A percentile compares a stretch with the other conserved stretches of the same genome.
Evolutionary conservation across 495 filamentous ascomycete genomes (phyloP).

Genomic region (Podospora anserina): DNA sequence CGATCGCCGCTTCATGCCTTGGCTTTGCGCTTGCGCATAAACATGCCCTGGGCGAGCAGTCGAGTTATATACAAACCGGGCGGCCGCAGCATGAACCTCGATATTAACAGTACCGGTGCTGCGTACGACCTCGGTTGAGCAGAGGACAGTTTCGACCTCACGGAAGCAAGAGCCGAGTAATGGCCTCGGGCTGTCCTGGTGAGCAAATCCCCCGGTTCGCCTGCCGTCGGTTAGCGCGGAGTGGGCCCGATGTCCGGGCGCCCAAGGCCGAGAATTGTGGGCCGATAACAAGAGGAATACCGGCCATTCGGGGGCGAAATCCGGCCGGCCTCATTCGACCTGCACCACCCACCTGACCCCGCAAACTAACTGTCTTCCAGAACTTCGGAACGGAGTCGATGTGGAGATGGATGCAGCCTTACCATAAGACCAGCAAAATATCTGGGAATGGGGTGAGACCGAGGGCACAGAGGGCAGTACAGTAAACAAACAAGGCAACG

Average conservation of each 20-base stretch:
- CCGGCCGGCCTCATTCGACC: neutral
- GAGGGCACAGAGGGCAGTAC: no score
- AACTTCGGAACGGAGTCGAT: neutral
- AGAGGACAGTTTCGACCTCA: neutral
- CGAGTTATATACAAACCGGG: neutral
- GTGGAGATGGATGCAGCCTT: neutral
- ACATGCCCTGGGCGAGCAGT: neutral
- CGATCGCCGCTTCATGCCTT: conserved; percentile 1
- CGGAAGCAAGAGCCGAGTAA: neutral
- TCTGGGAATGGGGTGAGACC: neutral
- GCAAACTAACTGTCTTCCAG: neutral
- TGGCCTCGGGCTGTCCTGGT: neutral
- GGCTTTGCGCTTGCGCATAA: neutral
- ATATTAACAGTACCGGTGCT: neutral
- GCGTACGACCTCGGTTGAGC: neutral
- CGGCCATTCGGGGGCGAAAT: neutral
- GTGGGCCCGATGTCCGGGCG: neutral
- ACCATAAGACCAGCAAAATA: neutral
- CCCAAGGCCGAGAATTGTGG: neutral
- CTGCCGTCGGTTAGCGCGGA: neutral
- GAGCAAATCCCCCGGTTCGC: no score
- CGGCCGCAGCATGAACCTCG: neutral
- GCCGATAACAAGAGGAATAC: neutral
- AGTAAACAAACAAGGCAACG: neutral
- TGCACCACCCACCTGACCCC: neutral